Percentiles rank a stretch among this genome's conserved stretches.
phyloP scores from a whole-genome alignment of 768 basidiomycete genomes.

The Termitomyces sp. region DNA sequence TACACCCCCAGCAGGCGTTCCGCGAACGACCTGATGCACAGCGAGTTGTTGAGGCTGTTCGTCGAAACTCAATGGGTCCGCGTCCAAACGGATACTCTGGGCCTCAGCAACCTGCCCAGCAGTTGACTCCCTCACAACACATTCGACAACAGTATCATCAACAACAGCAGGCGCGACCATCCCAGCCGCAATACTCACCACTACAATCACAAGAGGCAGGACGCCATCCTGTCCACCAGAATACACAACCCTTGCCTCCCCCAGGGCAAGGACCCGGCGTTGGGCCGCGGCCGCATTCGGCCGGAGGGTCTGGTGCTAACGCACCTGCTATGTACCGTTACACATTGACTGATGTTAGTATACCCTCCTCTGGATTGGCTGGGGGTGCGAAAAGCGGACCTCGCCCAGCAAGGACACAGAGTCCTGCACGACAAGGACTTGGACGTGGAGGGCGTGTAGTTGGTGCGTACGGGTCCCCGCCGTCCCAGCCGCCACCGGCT shows the following conservation, averaged over 20 bases:
- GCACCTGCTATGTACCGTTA: slow-evolving; percentile 36
- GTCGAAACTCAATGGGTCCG: slow-evolving; percentile 38
- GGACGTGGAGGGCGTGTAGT: slow-evolving; percentile 8
- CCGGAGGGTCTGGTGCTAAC: slow-evolving; percentile 15
- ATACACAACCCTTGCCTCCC: slow-evolving; percentile 4
- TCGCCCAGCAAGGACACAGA: slow-evolving; percentile 11
- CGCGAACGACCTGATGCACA: slow-evolving; percentile 27
- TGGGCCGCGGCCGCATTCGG: slow-evolving; percentile 10
- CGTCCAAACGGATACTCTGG: slow-evolving; percentile 3
- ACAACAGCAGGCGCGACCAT: slow-evolving; percentile 13
- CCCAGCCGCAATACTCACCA: slow-evolving; percentile 10
- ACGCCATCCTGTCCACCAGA: slow-evolving; percentile 4
- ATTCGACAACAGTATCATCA: slow-evolving; percentile 12
- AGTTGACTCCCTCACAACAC: slow-evolving; percentile 14
- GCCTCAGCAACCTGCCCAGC: slow-evolving; percentile 5
- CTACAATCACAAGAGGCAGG: slow-evolving; percentile 8
- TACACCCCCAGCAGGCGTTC: slow-evolving; percentile 5
- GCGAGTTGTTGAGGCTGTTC: slow-evolving; percentile 48
- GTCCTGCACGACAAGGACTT: slow-evolving; percentile 7
- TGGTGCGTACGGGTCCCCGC: neutral
- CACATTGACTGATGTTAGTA: slow-evolving; percentile 37
- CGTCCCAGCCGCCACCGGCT: neutral
- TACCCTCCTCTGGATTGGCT: slow-evolving; percentile 7
- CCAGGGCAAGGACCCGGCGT: slow-evolving; percentile 8
- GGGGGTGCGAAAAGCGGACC: slow-evolving; percentile 14